Base-by-base conservation (phyloP, 345 rosid species). In the Camelina neglecta region DNA sequence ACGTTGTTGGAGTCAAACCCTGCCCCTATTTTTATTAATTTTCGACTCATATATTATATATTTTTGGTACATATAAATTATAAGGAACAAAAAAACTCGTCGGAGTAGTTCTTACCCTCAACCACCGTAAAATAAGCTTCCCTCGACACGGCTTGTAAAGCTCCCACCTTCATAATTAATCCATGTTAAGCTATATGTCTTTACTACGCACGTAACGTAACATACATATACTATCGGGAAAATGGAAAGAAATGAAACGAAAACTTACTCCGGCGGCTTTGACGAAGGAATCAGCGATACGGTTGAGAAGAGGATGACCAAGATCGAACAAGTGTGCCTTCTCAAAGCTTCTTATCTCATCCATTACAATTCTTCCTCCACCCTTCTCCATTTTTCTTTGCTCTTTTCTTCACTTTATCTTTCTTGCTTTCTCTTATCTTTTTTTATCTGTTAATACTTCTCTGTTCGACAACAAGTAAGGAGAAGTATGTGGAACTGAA, bases 301-400 rank as follows among this genome's bases (percentile, higher is more conserved):
- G 89, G 80, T 95, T 92, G 48, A 92, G 98, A 67, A 95, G 94
- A 81, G 96, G 99, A 75, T 92, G 99, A 33, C 99, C 97, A 29
- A 95, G 84, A 81, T 93, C 98, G 73, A 95, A 84, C 74, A 82
- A 77, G 39, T 87, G 67, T 44, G 86, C 85, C 66, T 89, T 91
- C 44, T 89, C 88, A 57, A 89, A 91, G 51, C 76, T 66, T 65
- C 73, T 83, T 38, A 88, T 59, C 42, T 90, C 97, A 35, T 85
- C 86, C 29, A 86, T 64, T 60, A 87, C 73, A 4, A 33, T 73
- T 73, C 65, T 78, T 78, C 81, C 78, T 51, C 78, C 77, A 60
- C 60, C 60, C 38, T 62, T 72, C 60, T 78, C 81, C 74, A 78
- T 78, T 16, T 67, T 58, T 4, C 2, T 55, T 15, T 67, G 39